These are phyloP conservation scores for Apiosordaria backusii DNA, from an alignment of 495 filamentous ascomycete genomes.

Conservation along the genomic window DNA sequence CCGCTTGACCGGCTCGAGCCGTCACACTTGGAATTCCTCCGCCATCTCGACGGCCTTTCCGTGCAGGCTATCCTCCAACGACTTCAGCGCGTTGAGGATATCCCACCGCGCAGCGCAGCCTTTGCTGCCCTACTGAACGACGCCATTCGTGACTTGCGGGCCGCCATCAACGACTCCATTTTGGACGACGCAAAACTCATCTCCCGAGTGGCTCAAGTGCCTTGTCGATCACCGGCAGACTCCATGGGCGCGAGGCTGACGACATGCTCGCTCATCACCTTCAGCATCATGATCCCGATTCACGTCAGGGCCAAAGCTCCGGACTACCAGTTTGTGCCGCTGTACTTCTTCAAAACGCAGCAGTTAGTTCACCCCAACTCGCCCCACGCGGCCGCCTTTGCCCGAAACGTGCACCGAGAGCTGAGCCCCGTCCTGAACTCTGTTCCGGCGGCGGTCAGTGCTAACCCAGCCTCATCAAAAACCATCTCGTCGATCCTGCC, in stretches of 20 bases:
- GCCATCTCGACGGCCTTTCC: conserved; percentile 55
- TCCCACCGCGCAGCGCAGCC: conserved; percentile 14
- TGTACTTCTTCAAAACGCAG: conserved; percentile 49
- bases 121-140: conserved; percentile 39
- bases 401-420: conserved; percentile 44
- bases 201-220: conserved; percentile 37
- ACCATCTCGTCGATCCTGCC: neutral
- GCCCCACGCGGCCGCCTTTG: conserved; percentile 42
- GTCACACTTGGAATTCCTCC: conserved; percentile 57
- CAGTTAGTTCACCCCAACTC: conserved; percentile 45
- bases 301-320: conserved; percentile 33
- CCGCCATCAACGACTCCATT: conserved; percentile 37
- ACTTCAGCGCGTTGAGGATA: conserved; percentile 39
- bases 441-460: conserved; percentile 12
- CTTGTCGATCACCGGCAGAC: conserved; percentile 32
- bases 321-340: conserved; percentile 42
- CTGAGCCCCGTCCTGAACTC: conserved; percentile 42
- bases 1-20: conserved; percentile 53
- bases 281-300: conserved; percentile 46
- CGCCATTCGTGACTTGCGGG: conserved; percentile 38
- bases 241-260: conserved; percentile 17
- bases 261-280: conserved; percentile 40
- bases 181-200: conserved; percentile 45
- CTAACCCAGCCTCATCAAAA: conserved; percentile 20
- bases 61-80: conserved; percentile 49